Percentiles rank a stretch among this genome's conserved stretches.
These are phyloP conservation scores for Saccharomycopsis sp. DNA, from an alignment of 805 yeast species.

Conservation along the genomic window DNA sequence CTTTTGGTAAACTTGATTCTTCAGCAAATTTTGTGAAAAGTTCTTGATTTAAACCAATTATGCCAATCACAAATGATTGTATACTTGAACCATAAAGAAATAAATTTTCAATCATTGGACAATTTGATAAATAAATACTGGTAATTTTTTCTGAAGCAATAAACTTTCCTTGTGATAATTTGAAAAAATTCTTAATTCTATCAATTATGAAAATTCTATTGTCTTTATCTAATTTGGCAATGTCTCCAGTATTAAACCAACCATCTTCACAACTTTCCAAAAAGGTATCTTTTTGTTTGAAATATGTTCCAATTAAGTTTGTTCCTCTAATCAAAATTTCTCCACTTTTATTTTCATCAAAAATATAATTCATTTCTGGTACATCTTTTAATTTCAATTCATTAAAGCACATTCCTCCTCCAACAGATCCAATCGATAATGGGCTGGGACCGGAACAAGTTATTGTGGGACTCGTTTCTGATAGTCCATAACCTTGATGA, in stretches of 20 bases:
- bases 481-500: conserved; percentile 64
- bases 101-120: conserved; percentile 41
- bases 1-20: conserved; percentile 19
- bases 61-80: conserved; percentile 45
- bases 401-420: not conserved
- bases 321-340: conserved; percentile 59
- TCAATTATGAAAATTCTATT: conserved; percentile 58
- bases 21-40: not conserved
- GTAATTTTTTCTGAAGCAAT: conserved; percentile 71
- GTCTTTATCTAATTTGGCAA: conserved; percentile 38
- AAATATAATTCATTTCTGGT: conserved; percentile 49
- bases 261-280: conserved; percentile 35
- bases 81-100: conserved; percentile 58
- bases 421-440: too few relatives aligned
- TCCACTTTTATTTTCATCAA: conserved; percentile 38
- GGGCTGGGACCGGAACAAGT: too few relatives aligned
- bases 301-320: conserved; percentile 46
- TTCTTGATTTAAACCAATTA: conserved; percentile 43
- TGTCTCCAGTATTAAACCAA: conserved; percentile 62
- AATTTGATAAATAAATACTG: conserved; percentile 45
- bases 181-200: conserved; percentile 72
- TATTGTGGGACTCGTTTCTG: conserved; percentile 60
- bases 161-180: conserved; percentile 55
- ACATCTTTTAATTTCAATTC: conserved; percentile 32
- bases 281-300: conserved; percentile 28